Conservation (phyloP, 2,329 filamentous ascomycete genomes). For the Ophiostoma tasmaniense region DNA sequence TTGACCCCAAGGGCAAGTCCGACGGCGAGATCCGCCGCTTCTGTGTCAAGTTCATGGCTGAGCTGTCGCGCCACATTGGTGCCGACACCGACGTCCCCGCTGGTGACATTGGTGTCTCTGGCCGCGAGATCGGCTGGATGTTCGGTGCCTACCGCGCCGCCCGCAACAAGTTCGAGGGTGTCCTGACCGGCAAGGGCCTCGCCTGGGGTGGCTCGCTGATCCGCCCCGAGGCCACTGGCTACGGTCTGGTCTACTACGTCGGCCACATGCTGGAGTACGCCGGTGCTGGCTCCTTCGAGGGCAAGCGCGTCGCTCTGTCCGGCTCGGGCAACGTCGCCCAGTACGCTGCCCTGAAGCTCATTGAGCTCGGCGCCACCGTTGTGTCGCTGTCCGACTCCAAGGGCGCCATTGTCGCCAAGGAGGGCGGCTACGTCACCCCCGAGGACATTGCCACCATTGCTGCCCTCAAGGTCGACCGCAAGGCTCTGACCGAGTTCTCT, state of each 20-base stretch:
- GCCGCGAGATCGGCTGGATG: slow-evolving; percentile 87
- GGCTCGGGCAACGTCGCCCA: slow-evolving; percentile 97
- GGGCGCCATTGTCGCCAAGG: slow-evolving; percentile 70
- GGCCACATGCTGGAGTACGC: slow-evolving; percentile 91
- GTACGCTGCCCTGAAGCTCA: slow-evolving; percentile 91
- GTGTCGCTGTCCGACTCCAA: slow-evolving; percentile 90
- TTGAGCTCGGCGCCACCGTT: slow-evolving; percentile 89
- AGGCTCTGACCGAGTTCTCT: slow-evolving; percentile 65
- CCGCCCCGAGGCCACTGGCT: slow-evolving; percentile 89
- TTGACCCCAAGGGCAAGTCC: slow-evolving; percentile 97
- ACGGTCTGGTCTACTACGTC: slow-evolving; percentile 94
- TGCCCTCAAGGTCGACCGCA: slow-evolving; percentile 75
- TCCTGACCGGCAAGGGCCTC: slow-evolving; percentile 90
- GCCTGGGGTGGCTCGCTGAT: slow-evolving; percentile 91
- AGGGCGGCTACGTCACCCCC: slow-evolving; percentile 59
- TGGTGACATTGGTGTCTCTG: slow-evolving; percentile 90
- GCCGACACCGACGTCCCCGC: slow-evolving; percentile 93
- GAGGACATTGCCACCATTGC: slow-evolving; percentile 75
- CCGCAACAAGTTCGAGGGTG: slow-evolving; percentile 88
- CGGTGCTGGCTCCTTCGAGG: slow-evolving; percentile 74
- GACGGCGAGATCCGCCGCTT: slow-evolving; percentile 97
- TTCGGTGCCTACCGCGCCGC: slow-evolving; percentile 89
- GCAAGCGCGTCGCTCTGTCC: slow-evolving; percentile 92
- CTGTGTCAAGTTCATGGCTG: slow-evolving; percentile 92
- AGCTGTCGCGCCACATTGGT: slow-evolving; percentile 92